Percentiles rank a stretch among this genome's conserved stretches.
These are phyloP conservation scores for Exophiala calicioides DNA, from an alignment of 2,329 filamentous ascomycete species.

Conservation along the genomic window DNA sequence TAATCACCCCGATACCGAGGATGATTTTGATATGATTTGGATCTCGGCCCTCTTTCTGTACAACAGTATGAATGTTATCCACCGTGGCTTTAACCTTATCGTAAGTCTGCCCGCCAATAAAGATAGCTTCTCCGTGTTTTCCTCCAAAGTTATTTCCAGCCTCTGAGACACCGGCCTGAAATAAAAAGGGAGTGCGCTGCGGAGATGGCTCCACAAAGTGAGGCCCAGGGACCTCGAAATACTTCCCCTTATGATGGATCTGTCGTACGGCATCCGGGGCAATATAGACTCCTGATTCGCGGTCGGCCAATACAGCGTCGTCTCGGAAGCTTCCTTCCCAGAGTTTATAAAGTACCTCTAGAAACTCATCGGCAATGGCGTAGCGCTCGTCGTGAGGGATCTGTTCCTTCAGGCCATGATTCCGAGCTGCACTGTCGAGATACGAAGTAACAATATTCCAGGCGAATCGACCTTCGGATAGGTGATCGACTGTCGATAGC, in stretches of 20 bases:
- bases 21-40: slow-evolving; percentile 59
- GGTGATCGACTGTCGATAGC: slow-evolving; percentile 65
- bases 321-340: slow-evolving; percentile 56
- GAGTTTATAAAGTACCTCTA: slow-evolving; percentile 48
- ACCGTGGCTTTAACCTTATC: slow-evolving; percentile 46
- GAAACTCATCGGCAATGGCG: slow-evolving; percentile 50
- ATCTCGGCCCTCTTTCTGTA: slow-evolving; percentile 53
- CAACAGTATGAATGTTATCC: slow-evolving; percentile 44
- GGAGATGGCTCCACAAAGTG: slow-evolving; percentile 48
- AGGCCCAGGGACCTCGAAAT: slow-evolving; percentile 48
- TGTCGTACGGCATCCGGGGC: slow-evolving; percentile 59
- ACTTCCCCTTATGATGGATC: slow-evolving; percentile 61
- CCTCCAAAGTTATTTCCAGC: slow-evolving; percentile 50
- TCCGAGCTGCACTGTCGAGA: slow-evolving; percentile 49
- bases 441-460: slow-evolving; percentile 56
- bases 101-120: slow-evolving; percentile 47
- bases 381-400: slow-evolving; percentile 54
- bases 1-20: slow-evolving; percentile 50
- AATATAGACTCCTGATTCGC: slow-evolving; percentile 60
- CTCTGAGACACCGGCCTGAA: slow-evolving; percentile 50
- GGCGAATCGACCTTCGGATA: slow-evolving; percentile 60
- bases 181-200: slow-evolving; percentile 51
- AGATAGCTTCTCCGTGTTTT: slow-evolving; percentile 49
- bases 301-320: slow-evolving; percentile 55
- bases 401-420: slow-evolving; percentile 48